Base-by-base conservation (phyloP, 2,329 filamentous ascomycete genomes). In the Cercospora sp. region DNA sequence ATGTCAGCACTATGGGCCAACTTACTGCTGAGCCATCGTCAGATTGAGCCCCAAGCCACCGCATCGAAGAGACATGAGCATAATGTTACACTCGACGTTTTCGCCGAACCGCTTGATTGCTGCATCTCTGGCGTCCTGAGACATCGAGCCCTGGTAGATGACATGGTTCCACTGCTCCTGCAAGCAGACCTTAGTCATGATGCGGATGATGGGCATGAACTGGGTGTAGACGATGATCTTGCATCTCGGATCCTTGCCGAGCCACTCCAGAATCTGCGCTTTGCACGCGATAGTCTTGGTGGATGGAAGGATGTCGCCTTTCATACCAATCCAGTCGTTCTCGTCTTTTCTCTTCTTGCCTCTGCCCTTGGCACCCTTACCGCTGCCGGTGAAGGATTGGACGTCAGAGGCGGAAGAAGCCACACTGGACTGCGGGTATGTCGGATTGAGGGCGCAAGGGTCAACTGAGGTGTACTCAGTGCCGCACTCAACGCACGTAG, bases 151-250 rank as follows among this genome's bases (percentile, higher is more conserved):
- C 31, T 83, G 79, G 53, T 85, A 85, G 76, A 80, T 77, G n/a
- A 81, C 74, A 67, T 77, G 80, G 0, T 67, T 70, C 87, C 86
- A 89, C 0, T 74, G 71, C 69, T 88, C 83, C 1, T 77, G 73
- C 0, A 78, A 31, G 73, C 85, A 89, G 45, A 89, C 79, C 1
- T 78, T 80, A 0, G 70, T 75, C 2, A 90, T 72, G 18, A 89
- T 84, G 0, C 79, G 74, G 5, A 87, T 80, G 72, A 88, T 84
- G 2, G 81, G 77, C 2, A 85, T 75, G 67, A 87, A 90, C 70
- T 90, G 86, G 0, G 84, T 86, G 70, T 88, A 90, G 57, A 72
- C 65, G 66, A 86, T 86, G 57, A 89, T 83, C 76, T 90, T 90
- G 48, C 82, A 81, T 0, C 79, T 62, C 0, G 80, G 79, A 3